Evolutionary conservation across 768 basidiomycete genomes (phyloP), one percentile per base, ranked within the genome.

Genomic region (Omphalotus guepiniiformis): DNA sequence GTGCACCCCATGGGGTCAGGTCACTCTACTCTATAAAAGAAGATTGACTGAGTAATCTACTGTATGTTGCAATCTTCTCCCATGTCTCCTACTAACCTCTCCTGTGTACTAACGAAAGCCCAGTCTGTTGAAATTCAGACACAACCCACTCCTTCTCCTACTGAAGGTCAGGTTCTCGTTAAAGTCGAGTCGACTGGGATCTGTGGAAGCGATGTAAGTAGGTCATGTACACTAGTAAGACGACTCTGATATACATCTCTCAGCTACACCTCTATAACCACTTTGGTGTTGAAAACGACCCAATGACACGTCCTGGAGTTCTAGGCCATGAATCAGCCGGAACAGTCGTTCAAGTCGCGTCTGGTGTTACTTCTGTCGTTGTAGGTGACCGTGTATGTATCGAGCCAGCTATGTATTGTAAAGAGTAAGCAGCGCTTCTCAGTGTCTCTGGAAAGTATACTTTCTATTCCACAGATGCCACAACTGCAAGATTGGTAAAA

Each of bases 271-370:
- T 39, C 18, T 56, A 52, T 29, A 52, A 42, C 23, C 46, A 56
- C 41, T 52, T 52, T 35, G 55, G 55, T 23, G 40, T 56, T 22
- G 55, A 54, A 6, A 51, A 47, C 34, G 28, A 16, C 15, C 39
- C 25, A 23, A 52, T 56, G 32, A 56, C 26, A 28, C 45, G 42
- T 6, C 55, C 55, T 19, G 41, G 47, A 13, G 38, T 49, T 23
- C 42, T 56, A 4, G 55, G 55, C 11, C 55, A 56, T 40, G 55
- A 56, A 41, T 56, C 55, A 16, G 55, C 55, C 6, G 55, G 55
- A 49, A 49, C 48, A 7, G 35, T 56, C 21, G 43, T 56, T 16
- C 23, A 51, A 40, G 51, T 56, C 12, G 55, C 53, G 8, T 13
- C 18, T 13, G n/a, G 38, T 34, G 54, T 56, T 12, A 54, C 35